These are phyloP conservation scores for Dioscorea cayenensis DNA, from an alignment of 116 monocot species.

Conservation along the genomic window DNA sequence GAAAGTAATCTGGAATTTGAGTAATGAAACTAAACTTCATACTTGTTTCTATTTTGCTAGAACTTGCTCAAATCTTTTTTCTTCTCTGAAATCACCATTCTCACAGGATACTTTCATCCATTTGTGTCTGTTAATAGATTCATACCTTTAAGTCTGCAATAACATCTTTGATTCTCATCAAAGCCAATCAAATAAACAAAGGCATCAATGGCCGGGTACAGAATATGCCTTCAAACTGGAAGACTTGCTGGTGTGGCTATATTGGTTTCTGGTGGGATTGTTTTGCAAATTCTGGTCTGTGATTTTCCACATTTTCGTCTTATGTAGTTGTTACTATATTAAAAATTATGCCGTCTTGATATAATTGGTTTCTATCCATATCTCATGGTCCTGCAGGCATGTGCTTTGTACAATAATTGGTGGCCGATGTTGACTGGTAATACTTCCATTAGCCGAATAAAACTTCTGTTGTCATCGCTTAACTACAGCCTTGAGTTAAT, in stretches of 20 bases:
- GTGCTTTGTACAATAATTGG: conserved; percentile 93
- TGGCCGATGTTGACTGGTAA: conserved; percentile 98
- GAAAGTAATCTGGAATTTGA: too few relatives aligned
- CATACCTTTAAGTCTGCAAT: neutral
- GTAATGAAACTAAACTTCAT: too few relatives aligned
- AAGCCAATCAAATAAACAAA: neutral
- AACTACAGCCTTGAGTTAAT: neutral
- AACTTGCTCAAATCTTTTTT: neutral
- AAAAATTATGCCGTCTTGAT: neutral
- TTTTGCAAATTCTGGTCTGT: conserved; percentile 83
- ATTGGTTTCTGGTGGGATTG: conserved; percentile 81
- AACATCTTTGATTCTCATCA: neutral
- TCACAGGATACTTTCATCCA: neutral
- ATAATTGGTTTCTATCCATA: neutral
- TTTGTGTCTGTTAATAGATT: too few relatives aligned
- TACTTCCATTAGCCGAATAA: neutral
- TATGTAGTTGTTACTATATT: neutral
- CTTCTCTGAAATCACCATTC: neutral
- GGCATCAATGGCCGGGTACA: neutral
- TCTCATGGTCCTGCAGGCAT: conserved; percentile 60
- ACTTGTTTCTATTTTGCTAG: neutral
- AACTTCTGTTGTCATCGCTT: neutral
- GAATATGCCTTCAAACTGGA: conserved; percentile 61
- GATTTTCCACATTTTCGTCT: neutral
- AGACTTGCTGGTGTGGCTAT: conserved; percentile 83